Evolutionary conservation across 2,329 filamentous ascomycete species (phyloP), one percentile per base, ranked within the genome.

Genomic region (Colletotrichum sidae): DNA sequence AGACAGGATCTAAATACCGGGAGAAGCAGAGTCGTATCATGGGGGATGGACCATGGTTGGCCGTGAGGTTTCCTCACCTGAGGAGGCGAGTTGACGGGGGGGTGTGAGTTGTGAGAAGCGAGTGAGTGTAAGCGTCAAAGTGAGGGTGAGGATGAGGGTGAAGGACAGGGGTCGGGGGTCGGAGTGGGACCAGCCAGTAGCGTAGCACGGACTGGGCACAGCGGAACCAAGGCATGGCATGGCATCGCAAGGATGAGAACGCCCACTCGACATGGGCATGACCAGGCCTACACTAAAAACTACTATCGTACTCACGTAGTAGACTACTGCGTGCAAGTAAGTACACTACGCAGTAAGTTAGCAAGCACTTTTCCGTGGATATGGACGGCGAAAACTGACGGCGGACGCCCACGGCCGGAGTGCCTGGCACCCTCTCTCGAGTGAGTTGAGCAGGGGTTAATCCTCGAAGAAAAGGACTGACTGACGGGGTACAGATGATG

Each of bases 1-100:
- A 59, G 52, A 57, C 35, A 50, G 62, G 58, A 44, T 35, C 66
- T 69, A 69, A 67, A 69, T 69, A 69, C 56, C 60, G 59, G 52
- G 54, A 53, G 15, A 35, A 66, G 37, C 25, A 25, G 35, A 59
- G 39, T 56, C 35, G 53, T 46, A 42, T 67, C 50, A 49, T 17
- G 46, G 42, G 65, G 39, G 44, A 8, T 25, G 25, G 25, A 25
- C 25, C 37, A 61, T 45, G 51, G 60, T 67, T 56, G 65, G 51
- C 50, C 56, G 61, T 53, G 51, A 65, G 60, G 39, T 59, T 52
- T 37, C 45, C 61, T 60, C 61, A 52, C 60, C 55, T 67, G 60
- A 65, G 45, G 46, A 60, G 55, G 44, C 50, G 47, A 50, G 25
- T 54, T 46, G 15, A 10, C 61, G 15, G 37, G 46, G 51, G 44